Evolutionary conservation across 768 basidiomycete genomes (phyloP), one percentile per base, ranked within the genome.

Genomic region (Amanita fuliginea): DNA sequence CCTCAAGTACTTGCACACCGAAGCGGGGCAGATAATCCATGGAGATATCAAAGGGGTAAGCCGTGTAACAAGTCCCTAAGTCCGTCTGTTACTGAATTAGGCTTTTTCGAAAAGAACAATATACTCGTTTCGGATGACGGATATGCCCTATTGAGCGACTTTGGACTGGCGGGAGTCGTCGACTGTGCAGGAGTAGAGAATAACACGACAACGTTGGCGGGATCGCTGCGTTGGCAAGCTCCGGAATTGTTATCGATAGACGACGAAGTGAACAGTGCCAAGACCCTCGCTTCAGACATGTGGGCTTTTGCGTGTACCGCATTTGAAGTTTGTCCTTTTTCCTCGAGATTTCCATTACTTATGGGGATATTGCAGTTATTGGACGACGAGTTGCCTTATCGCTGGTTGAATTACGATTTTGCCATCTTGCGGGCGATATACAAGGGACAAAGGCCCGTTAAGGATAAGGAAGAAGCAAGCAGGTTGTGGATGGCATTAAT

Each of bases 41-140:
- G 71, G 72, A 8, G 72, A 73, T 47, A 51, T 73, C 18, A 73
- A 71, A 56, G 65, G 65, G 26, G 72, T 73, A 46, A 53, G 68
- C 11, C 8, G 11, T 52, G 6, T 26, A 26, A 11, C 37, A 21
- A 8, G 10, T 16, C 14, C n/a, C 6, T 44, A 26, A 28, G 10
- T 44, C 21, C 16, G 33, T 36, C 30, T 14, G 47, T 3, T 28
- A 30, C 39, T 51, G 26, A 53, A 16, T 24, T n/a, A n/a, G n/a
- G n/a, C n/a, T 22, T 40, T 16, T 18, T 43, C 19, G 21, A 24
- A 30, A 34, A 61, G 60, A 61, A 55, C 30, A 75, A 74, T 53
- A 64, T 73, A 30, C 63, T 73, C 19, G 59, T 75, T 34, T 64
- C 63, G 9, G 62, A 59, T 7, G 52, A 64, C 10, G 62, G 62